These are phyloP conservation scores for Penicillium palitans DNA, from an alignment of 2,329 filamentous ascomycete species.

Conservation along the genomic window DNA sequence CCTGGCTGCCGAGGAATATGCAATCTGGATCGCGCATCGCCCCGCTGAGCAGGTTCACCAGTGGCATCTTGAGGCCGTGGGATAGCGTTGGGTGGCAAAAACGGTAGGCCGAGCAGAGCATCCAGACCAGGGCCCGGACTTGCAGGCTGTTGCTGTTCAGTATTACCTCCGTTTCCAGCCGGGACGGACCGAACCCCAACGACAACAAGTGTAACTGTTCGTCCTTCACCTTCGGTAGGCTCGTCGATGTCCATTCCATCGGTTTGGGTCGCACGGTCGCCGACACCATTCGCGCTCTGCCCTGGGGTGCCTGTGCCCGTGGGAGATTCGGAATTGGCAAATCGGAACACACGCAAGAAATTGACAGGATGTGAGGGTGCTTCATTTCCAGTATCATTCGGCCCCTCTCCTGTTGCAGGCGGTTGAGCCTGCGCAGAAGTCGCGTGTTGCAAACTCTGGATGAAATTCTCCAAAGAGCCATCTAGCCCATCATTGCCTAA, in stretches of 20 bases:
- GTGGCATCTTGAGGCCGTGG: slow-evolving; percentile 45
- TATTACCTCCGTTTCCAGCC: slow-evolving; percentile 49
- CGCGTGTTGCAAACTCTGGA: slow-evolving; percentile 63
- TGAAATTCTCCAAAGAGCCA: slow-evolving; percentile 63
- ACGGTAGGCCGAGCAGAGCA: slow-evolving; percentile 49
- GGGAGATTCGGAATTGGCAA: slow-evolving; percentile 54
- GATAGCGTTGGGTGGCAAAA: slow-evolving; percentile 45
- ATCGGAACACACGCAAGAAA: slow-evolving; percentile 68
- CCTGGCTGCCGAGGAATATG: slow-evolving; percentile 53
- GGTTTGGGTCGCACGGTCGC: slow-evolving; percentile 25
- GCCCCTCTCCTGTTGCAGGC: slow-evolving; percentile 33
- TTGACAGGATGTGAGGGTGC: slow-evolving; percentile 59
- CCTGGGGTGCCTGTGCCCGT: slow-evolving; percentile 24
- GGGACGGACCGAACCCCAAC: slow-evolving; percentile 68
- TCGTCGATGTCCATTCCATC: slow-evolving; percentile 45
- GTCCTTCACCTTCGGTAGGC: slow-evolving; percentile 49
- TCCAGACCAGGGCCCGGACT: slow-evolving; percentile 45
- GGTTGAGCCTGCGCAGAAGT: slow-evolving; percentile 57
- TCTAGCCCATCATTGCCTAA: slow-evolving; percentile 58
- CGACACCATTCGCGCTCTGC: slow-evolving; percentile 28
- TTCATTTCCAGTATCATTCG: slow-evolving; percentile 38
- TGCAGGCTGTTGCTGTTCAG: slow-evolving; percentile 47
- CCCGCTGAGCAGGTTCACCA: slow-evolving; percentile 53
- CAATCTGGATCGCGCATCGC: slow-evolving; percentile 57
- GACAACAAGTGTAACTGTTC: slow-evolving; percentile 68